Evolutionary conservation across 208 protist species (phyloP), one percentile per base, ranked within the genome.

Genomic region (Trypanosoma brucei): DNA sequence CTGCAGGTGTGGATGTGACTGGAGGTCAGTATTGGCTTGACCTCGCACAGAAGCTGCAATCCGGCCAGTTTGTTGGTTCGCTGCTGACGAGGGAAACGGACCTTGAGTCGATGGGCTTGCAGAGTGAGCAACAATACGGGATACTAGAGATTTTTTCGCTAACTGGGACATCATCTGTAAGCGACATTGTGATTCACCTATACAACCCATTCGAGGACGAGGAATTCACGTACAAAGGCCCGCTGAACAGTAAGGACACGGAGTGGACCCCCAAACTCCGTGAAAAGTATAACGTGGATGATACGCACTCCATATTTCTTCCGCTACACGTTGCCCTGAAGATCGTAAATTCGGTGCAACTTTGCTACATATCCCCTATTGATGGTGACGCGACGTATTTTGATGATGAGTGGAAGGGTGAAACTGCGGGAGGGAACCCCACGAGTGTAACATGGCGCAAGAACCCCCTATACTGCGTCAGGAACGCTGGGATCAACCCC

Each of bases 141-240:
- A 69, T 92, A n/a, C 72, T 88, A 8, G 76, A 88, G n/a, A 67
- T 92, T 35, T 88, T 92, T 59, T 87, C 81, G 14, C 76, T 92
- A 9, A 80, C 69, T 33, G 84, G 84, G 5, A 78, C 84, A 14
- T 88, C 81, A 0, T 62, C 69, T 4, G 59, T 86, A 4, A 70
- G 79, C 52, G 82, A 88, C 57, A 86, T 92, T 39, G 70, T 86
- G 3, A 49, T 92, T 3, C 81, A 81, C 59, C 31, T 92, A 56
- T 70, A 85, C 75, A 88, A 88, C 65, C 85, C 84, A n/a, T 92
- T 92, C 55, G 85, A 88, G 44, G 85, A 92, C 42, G 79, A 86
- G 1, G 79, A 86, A 62, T 91, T 76, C 55, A 45, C 58, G 39
- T 75, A 80, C 58, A 76, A 46, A 1, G 81, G 81, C 9, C 81